phyloP scores from a whole-genome alignment of 306 rosid genomes.

The Senna tora region DNA sequence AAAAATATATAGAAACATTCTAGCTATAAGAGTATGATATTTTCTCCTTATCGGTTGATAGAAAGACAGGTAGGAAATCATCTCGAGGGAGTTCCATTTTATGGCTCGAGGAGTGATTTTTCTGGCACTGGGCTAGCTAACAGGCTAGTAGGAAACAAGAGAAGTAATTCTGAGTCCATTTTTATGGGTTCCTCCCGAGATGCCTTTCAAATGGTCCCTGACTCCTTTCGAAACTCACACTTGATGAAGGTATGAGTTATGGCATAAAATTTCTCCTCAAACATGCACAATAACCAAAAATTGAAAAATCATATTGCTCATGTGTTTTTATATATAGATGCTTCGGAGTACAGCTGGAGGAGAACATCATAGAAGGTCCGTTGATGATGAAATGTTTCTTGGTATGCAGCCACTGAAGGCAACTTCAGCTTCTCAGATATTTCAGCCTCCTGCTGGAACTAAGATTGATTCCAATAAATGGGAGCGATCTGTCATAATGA shows the following conservation, averaged over 20 bases:
- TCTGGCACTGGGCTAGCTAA: constrained; percentile 73
- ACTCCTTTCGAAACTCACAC: constrained; percentile 73
- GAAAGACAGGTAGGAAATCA: constrained; percentile 77
- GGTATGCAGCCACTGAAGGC: constrained; percentile 72
- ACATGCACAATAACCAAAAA: constrained; percentile 20
- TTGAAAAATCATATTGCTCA: not conserved
- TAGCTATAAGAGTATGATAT: constrained; percentile 47
- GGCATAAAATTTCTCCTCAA: constrained; percentile 10
- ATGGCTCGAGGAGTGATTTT: constrained; percentile 78
- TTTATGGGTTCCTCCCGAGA: constrained; percentile 81
- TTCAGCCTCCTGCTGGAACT: constrained; percentile 68
- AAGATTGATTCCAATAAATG: constrained; percentile 63
- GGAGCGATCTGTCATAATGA: constrained; percentile 70
- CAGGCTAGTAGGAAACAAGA: constrained; percentile 72
- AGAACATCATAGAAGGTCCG: constrained; percentile 70
- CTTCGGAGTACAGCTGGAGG: constrained; percentile 66
- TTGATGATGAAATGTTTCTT: constrained; percentile 67
- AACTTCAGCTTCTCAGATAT: constrained; percentile 59
- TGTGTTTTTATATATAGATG: constrained; percentile 48
- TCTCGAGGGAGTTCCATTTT: constrained; percentile 93
- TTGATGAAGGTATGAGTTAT: constrained; percentile 68
- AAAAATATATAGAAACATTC: constrained; percentile 12
- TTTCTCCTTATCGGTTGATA: constrained; percentile 44
- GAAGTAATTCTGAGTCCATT: constrained; percentile 79
- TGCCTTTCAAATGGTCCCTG: constrained; percentile 65